Base-by-base conservation (phyloP, 306 rosid genomes). In the Fragaria ananassa region DNA sequence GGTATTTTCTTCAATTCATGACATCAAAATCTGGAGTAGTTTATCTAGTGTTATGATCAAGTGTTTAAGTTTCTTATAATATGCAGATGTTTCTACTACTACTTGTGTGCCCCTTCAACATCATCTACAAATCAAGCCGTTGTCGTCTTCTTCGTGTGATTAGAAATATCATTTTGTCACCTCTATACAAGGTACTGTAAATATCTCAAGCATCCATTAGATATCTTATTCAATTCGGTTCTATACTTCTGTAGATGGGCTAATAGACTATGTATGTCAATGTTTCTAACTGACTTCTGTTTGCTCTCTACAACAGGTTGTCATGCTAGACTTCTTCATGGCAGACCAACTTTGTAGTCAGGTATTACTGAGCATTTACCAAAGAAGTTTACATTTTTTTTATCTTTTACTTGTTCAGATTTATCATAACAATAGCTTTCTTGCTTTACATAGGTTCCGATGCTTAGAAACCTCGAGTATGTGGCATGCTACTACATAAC, bases 261-360 rank as follows among this genome's bases (percentile, higher is more conserved):
- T 23, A 10, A 25, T 11, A 23, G 34, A 64, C 11, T 34, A 6
- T 64, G 68, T 18, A 61, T 61, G 67, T 29, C 7, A 63, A 25
- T 58, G 39, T 39, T 41, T 13, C 76, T 71, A 75, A 76, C 58
- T 51, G 35, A 51, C 51, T 50, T 81, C 21, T 69, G 35, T 79
- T 47, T 61, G 57, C 71, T 75, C 66, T 47, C 74, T 53, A 21
- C 27, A 54, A 57, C 79, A 95, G 98, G 99, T 96, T 84, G 93
- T 96, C 82, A 96, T 96, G 99, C 87, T 96, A 71, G 99, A 96
- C 86, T 96, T 96, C 88, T 96, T 96, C 91, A 92, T 96, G 99
- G 99, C 99, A 45, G 99, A 96, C 78, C 99, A 96, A 83, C 93
- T 96, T 77, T 96, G 99, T 79, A 96, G 99, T 84, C 99, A 96